Percentiles rank a stretch among this genome's conserved stretches.
Conservation (phyloP, 2,329 filamentous ascomycete genomes). For the Aspergillus alliaceus region DNA sequence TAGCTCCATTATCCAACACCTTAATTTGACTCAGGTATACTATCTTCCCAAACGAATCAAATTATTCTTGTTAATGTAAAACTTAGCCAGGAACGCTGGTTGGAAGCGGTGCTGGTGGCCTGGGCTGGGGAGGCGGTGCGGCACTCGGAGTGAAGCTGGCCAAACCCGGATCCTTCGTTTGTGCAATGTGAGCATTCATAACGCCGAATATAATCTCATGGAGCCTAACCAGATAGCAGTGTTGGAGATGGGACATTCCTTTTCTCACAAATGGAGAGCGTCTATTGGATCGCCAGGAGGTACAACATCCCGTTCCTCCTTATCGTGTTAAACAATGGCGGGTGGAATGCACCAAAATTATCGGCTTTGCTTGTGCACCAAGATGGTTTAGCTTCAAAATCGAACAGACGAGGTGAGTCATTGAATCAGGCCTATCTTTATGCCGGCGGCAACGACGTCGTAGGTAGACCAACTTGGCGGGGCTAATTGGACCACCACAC, state of each 20-base stretch:
- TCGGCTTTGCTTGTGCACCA: background rate
- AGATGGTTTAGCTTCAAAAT: background rate
- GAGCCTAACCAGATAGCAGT: background rate
- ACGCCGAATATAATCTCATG: background rate
- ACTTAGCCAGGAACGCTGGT: conserved; percentile 47
- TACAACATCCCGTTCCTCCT: background rate
- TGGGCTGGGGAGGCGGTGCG: conserved; percentile 77
- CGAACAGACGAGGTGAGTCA: background rate
- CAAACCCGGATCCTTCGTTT: background rate
- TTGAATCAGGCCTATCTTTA: background rate
- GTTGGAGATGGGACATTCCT: background rate
- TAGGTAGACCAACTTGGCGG: background rate
- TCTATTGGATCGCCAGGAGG: background rate
- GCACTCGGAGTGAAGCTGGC: conserved; percentile 75
- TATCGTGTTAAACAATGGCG: background rate
- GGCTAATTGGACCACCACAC: background rate
- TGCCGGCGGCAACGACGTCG: background rate
- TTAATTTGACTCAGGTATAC: background rate
- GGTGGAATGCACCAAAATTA: background rate
- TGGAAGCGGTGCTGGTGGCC: conserved; percentile 67
- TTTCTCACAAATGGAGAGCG: background rate
- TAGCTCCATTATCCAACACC: background rate
- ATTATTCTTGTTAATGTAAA: background rate
- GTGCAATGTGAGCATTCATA: background rate
- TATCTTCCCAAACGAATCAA: background rate